Base-by-base conservation (phyloP, 116 monocot species). In the Papilionanthe hybrid region DNA sequence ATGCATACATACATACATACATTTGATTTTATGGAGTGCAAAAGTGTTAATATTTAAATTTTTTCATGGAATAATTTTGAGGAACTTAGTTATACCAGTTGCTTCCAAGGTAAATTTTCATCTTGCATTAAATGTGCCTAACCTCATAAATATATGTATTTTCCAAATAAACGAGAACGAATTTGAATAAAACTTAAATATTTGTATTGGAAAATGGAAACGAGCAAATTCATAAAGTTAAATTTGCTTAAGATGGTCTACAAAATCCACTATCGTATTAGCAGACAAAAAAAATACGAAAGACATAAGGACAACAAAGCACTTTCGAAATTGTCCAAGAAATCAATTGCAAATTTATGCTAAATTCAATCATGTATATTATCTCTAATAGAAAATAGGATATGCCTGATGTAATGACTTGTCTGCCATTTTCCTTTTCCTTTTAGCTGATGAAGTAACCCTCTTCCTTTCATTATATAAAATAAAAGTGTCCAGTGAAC, bases 361-460 rank as follows among this genome's bases (percentile, higher is more conserved):
- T 53, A 53, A 27, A 65, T 11, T 65, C 71, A 37, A 37, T 41
- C 71, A 71, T 37, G 37, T 18, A 17, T 30, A 71, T 12, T 13
- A 71, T 30, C 12, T 12, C 71, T 71, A 17, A 29, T 29, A 71
- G 32, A 29, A 44, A 9, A 37, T 37, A 73, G 44, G 9, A 73
- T 44, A 73, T 73, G 73, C 98, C 94, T 98, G 98, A 66, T 98
- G 94, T 79, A 98, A 79, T 60, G 93, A 91, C 78, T 79, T 93
- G 79, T 91, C 90, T 44, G 85, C 87, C 45, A 72, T 77, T 86
- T 85, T 91, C 78, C 93, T 83, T 90, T 86, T 98, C 83, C 88
- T 89, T 87, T 98, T 98, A 80, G 98, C 90, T 81, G 98, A 98
- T 72, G 98, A 98, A 77, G 98, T 98, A 27, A 98, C 98, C 79